phyloP scores from a whole-genome alignment of 257 asterid genomes.

The Solanum neorickii region DNA sequence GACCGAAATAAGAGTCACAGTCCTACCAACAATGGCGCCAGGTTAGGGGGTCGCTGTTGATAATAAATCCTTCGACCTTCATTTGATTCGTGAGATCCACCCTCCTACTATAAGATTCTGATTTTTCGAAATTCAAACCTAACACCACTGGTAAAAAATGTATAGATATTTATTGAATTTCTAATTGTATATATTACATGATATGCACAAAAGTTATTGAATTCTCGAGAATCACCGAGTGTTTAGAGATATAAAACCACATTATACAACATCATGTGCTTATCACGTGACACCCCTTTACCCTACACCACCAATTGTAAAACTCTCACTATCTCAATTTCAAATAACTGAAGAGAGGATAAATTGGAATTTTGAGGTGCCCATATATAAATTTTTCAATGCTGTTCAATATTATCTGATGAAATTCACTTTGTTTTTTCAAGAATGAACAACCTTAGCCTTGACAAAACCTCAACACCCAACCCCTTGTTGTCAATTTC shows the following conservation, averaged over 20 bases:
- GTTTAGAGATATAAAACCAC: not conserved
- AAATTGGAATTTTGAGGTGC: not conserved
- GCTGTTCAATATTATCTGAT: constrained; percentile 10
- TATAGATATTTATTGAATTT: not conserved
- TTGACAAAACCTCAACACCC: constrained; percentile 24
- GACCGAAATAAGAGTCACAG: not conserved
- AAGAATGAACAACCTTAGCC: constrained; percentile 47
- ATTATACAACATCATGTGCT: not conserved
- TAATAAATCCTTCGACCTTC: not conserved
- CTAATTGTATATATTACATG: not conserved
- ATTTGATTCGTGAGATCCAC: not conserved
- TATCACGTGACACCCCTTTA: not conserved
- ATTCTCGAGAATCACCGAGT: not conserved
- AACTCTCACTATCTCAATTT: not conserved
- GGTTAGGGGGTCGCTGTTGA: too few species aligned
- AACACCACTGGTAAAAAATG: not conserved
- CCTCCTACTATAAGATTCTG: not conserved
- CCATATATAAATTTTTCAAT: not conserved
- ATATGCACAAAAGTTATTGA: not conserved
- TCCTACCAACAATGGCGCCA: too few species aligned
- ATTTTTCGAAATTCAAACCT: not conserved
- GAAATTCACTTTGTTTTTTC: constrained; percentile 16
- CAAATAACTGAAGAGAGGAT: not conserved
- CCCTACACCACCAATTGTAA: not conserved
- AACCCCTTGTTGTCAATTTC: constrained; percentile 27